These are phyloP conservation scores for Cladophialophora exuberans DNA, from an alignment of 2,329 filamentous ascomycete genomes.

Conservation along the genomic window DNA sequence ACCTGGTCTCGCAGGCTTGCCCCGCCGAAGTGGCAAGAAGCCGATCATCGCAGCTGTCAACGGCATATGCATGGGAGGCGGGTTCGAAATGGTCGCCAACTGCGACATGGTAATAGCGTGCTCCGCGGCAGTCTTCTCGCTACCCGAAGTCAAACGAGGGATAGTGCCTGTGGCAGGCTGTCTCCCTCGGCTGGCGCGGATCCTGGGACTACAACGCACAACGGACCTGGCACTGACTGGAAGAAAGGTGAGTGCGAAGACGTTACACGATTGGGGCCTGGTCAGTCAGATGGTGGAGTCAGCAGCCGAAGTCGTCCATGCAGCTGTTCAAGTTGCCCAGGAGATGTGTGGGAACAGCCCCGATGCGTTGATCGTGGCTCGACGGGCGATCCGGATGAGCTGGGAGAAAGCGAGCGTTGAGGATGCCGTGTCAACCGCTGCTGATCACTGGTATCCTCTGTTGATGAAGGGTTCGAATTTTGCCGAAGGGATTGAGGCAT, in stretches of 20 bases:
- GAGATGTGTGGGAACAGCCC: conserved; percentile 69
- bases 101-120: conserved; percentile 70
- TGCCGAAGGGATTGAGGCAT: conserved; percentile 72
- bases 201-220: conserved; percentile 69
- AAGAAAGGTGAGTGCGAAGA: conserved; percentile 58
- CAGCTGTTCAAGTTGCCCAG: conserved; percentile 63
- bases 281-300: conserved; percentile 56
- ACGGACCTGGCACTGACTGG: conserved; percentile 72
- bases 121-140: conserved; percentile 61
- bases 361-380: conserved; percentile 71
- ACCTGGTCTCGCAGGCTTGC: conserved; percentile 36
- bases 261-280: conserved; percentile 68
- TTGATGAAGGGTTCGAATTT: conserved; percentile 62
- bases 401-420: conserved; percentile 72
- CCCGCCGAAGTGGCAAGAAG: conserved; percentile 69
- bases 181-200: conserved; percentile 67
- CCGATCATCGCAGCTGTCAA: conserved; percentile 77
- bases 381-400: conserved; percentile 70
- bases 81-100: conserved; percentile 75
- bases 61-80: conserved; percentile 73
- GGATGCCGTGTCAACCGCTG: conserved; percentile 61
- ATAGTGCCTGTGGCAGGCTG: conserved; percentile 72
- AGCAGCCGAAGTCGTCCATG: conserved; percentile 14
- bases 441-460: conserved; percentile 59
- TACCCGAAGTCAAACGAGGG: conserved; percentile 72